Conservation (phyloP, 768 basidiomycete species). For the Mycena leptocephala region DNA sequence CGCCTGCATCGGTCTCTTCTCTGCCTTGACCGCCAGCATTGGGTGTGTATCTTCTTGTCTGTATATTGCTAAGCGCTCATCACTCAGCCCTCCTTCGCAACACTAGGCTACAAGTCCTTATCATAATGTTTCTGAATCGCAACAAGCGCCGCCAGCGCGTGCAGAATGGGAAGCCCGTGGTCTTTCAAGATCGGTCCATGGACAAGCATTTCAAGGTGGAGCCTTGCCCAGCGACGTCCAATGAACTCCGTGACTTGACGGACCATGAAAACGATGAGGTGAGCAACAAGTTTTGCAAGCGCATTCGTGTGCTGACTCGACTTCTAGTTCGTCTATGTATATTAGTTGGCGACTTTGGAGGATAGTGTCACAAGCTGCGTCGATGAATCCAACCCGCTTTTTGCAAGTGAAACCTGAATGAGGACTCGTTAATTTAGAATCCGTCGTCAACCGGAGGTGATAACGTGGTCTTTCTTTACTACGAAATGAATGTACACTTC, state of each 20-base stretch:
- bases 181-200: background rate
- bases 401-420: background rate
- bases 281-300: background rate
- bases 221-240: background rate
- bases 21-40: background rate
- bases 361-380: background rate
- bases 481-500: no score
- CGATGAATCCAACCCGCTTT: background rate
- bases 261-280: background rate
- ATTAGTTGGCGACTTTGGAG: background rate
- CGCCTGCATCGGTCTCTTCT: background rate
- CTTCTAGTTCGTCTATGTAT: slow-evolving; percentile 1
- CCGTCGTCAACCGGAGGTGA: background rate
- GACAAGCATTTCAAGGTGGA: slow-evolving; percentile 1
- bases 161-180: background rate
- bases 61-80: background rate
- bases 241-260: background rate
- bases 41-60: background rate
- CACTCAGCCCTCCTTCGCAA: slow-evolving; percentile 2
- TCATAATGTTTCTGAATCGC: background rate
- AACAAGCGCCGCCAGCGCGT: background rate
- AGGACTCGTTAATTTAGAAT: slow-evolving; percentile 1
- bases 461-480: background rate
- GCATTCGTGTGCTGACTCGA: background rate
- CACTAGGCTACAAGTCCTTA: background rate